These are phyloP conservation scores for Scheffersomyces lignosus DNA, from an alignment of 805 yeast species.

Conservation along the genomic window DNA sequence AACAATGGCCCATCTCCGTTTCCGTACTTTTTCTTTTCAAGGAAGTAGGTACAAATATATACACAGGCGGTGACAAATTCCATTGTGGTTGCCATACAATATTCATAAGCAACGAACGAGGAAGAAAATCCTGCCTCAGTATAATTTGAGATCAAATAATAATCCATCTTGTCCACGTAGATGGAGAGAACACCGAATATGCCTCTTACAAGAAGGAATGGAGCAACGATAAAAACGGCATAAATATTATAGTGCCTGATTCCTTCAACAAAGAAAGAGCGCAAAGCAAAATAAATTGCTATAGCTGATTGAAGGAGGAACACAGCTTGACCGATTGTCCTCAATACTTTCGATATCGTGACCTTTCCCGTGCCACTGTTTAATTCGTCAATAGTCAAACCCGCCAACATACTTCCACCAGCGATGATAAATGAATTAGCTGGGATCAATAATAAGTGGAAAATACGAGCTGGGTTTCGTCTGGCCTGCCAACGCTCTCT, in stretches of 20 bases:
- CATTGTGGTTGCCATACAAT: slow-evolving; percentile 36
- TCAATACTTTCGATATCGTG: slow-evolving; percentile 21
- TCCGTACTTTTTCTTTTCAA: slow-evolving; percentile 2
- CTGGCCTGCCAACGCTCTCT: not conserved
- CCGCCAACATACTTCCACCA: slow-evolving; percentile 33
- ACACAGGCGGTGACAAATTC: slow-evolving; percentile 25
- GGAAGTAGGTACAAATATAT: slow-evolving; percentile 7
- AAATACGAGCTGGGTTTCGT: slow-evolving; percentile 7
- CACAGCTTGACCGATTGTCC: slow-evolving; percentile 33
- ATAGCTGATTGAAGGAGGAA: slow-evolving; percentile 24
- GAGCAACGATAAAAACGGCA: slow-evolving; percentile 24
- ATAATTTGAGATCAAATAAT: slow-evolving; percentile 29
- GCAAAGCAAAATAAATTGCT: slow-evolving; percentile 21
- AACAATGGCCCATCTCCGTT: too few species aligned
- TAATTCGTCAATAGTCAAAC: slow-evolving; percentile 15
- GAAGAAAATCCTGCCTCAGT: slow-evolving; percentile 18
- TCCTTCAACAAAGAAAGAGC: not conserved
- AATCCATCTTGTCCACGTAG: slow-evolving; percentile 32
- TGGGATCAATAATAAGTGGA: slow-evolving; percentile 28
- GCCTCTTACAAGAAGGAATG: slow-evolving; percentile 36
- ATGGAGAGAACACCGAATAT: slow-evolving; percentile 36
- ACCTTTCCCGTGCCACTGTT: slow-evolving; percentile 9
- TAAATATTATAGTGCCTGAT: slow-evolving; percentile 17
- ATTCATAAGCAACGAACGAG: slow-evolving; percentile 30
- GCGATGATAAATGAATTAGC: slow-evolving; percentile 33